Base-by-base conservation (phyloP, 2,329 filamentous ascomycete genomes). In the Lomentospora prolificans region DNA sequence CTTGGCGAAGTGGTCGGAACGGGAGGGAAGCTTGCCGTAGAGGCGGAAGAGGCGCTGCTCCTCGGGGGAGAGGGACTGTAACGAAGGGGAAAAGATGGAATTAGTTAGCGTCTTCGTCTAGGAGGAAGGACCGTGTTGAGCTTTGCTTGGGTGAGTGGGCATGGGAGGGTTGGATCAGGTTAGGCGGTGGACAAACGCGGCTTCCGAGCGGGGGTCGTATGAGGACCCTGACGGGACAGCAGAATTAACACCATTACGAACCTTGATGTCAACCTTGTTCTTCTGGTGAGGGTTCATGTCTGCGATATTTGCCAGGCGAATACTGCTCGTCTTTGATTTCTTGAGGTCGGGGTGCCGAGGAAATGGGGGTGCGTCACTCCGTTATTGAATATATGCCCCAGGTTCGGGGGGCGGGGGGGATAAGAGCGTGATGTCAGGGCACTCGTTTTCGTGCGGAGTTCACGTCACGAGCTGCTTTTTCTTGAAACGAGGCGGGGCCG, bases 201-300 rank as follows among this genome's bases (percentile, higher is more conserved):
- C 30, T 33, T 33, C 30, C 30, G 19, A 46, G 41, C 41, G 41
- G 41, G 41, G 41, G 17, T 46, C 10, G 17, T 12, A 2, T 28
- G 7, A 19, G 24, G 10, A 51, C 27, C 48, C 30, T 28, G 48
- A 51, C 10, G 48, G 25, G 22, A 27, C 27, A 14, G 30, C 4
- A 22, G 50, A 10, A 51, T 22, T 27, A 41, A 24, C 53, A 50
- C 50, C 50, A 14, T 41, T 25, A 81, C 89, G 77, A 76, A 96
- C 94, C 78, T 82, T 91, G 74, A 96, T 81, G 74, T 99, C 94
- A 66, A 97, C 81, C 80, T 99, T 97, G 81, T 96, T 96, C 81
- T 95, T 91, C 80, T 96, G 89, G 72, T 91, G 90, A 64, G 92
- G 92, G 72, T 96, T 96, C 90, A 97, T 95, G 62, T 64, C 78